Base-by-base conservation (phyloP, 768 basidiomycete species). In the Clitopilus hobsonii region DNA sequence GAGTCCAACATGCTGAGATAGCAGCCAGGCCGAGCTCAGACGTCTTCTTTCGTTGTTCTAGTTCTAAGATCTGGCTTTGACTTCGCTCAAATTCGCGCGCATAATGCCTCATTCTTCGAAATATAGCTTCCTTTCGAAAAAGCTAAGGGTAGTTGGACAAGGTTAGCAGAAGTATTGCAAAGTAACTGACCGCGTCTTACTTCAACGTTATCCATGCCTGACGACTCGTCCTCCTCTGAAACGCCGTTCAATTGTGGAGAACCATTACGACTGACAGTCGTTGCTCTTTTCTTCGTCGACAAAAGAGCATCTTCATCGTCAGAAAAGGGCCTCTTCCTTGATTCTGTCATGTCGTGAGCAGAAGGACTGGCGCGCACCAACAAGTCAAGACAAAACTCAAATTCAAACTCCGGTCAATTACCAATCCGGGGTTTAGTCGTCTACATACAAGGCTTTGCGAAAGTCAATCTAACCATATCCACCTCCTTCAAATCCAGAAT, bases 61-160 rank as follows among this genome's bases (percentile, higher is more conserved):
- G 67, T 59, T 86, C 80, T 45, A 77, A 76, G 52, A 90, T 81
- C 54, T 80, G 80, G 61, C 71, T 66, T 63, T 81, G 77, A 57
- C 80, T 81, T 41, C 88, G 81, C 58, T 86, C 82, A 68, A 85
- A 75, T 73, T 91, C 85, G 57, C 88, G 81, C 54, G 84, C 82
- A 68, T 93, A 92, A 63, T 91, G 83, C 63, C 77, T 84, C 90
- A 94, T 92, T 56, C 89, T 77, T 36, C 91, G 80, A 69, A 84
- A 93, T 50, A 94, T 85, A 38, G 91, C 91, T 62, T 91, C 89
- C 69, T 94, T 93, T 58, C 88, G 83, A 68, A 91, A 93, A n/a
- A 80, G 74, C 91, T 93, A 60, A 23, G 60, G 56, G 45, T 54
- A 28, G 61, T 53, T 52, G 54, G n/a, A 56, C 26, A 54, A 57